These are phyloP conservation scores for Diplodia corticola DNA, from an alignment of 2,329 filamentous ascomycete genomes.

Conservation along the genomic window DNA sequence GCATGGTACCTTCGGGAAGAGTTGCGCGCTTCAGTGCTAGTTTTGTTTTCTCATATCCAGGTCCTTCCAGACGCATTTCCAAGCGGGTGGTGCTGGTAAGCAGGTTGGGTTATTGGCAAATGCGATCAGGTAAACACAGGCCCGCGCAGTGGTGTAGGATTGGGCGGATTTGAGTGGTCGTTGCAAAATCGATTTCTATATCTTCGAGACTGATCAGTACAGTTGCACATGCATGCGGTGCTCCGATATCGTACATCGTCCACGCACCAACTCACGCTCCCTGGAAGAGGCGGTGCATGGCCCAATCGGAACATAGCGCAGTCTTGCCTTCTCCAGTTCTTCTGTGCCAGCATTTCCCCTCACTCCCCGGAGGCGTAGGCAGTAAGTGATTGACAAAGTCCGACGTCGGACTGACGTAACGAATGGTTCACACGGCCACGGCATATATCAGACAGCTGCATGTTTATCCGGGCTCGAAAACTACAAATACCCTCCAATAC, in stretches of 20 bases:
- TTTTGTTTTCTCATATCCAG: background rate
- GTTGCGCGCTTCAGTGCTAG: background rate
- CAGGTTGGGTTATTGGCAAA: background rate
- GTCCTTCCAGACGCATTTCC: background rate
- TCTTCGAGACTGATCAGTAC: background rate
- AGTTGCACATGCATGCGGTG: too few relatives aligned
- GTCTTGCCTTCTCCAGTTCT: background rate
- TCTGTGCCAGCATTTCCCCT: background rate
- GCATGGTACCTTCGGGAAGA: background rate
- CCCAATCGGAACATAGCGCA: constrained; percentile 9
- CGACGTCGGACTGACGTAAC: constrained; percentile 5
- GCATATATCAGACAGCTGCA: background rate
- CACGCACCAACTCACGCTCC: background rate
- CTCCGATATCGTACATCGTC: background rate
- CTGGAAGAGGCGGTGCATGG: background rate
- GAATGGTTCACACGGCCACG: background rate
- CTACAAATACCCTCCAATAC: background rate
- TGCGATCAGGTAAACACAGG: background rate
- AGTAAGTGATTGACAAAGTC: background rate
- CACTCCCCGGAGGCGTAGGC: background rate
- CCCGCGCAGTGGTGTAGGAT: background rate
- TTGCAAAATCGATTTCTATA: background rate
- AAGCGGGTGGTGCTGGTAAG: background rate
- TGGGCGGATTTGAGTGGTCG: background rate
- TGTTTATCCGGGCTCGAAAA: background rate